These are phyloP conservation scores for Onygenales sp. DNA, from an alignment of 2,329 filamentous ascomycete genomes.

Conservation along the genomic window DNA sequence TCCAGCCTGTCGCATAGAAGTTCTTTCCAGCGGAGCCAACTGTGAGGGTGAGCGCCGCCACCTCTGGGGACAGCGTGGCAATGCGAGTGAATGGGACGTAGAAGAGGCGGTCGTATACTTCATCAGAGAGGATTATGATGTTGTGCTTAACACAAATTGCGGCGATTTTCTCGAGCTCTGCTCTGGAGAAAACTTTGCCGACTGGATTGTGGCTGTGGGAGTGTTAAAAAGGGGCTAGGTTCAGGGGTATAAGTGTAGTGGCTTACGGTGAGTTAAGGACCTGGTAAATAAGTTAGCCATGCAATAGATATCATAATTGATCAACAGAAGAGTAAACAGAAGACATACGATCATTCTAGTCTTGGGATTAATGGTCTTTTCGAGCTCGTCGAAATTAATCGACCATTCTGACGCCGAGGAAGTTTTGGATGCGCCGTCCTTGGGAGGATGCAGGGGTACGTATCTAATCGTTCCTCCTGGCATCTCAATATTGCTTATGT, in stretches of 20 bases:
- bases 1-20: conserved; percentile 97
- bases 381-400: conserved; percentile 73
- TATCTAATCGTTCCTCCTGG: conserved; percentile 90
- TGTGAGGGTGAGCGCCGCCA: conserved; percentile 79
- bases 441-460: conserved; percentile 85
- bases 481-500: conserved; percentile 99
- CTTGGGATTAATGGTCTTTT: conserved; percentile 68
- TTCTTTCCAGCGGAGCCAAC: conserved; percentile 96
- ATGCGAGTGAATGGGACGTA: conserved; percentile 93
- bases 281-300: conserved; percentile 14
- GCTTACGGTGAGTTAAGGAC: conserved; percentile 43
- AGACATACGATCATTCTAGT: conserved; percentile 92
- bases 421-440: conserved; percentile 66
- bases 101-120: conserved; percentile 90
- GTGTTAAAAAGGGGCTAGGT: neutral
- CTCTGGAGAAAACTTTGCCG: conserved; percentile 82
- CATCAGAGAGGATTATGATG: conserved; percentile 84
- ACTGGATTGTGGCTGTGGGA: conserved; percentile 69
- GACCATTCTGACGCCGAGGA: conserved; percentile 83
- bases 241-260: neutral
- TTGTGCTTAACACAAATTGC: conserved; percentile 86
- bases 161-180: conserved; percentile 75
- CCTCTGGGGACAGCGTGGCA: conserved; percentile 79
- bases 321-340: neutral
- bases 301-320: neutral